phyloP scores from a whole-genome alignment of 345 rosid species.

The Rhodamnia argentea region DNA sequence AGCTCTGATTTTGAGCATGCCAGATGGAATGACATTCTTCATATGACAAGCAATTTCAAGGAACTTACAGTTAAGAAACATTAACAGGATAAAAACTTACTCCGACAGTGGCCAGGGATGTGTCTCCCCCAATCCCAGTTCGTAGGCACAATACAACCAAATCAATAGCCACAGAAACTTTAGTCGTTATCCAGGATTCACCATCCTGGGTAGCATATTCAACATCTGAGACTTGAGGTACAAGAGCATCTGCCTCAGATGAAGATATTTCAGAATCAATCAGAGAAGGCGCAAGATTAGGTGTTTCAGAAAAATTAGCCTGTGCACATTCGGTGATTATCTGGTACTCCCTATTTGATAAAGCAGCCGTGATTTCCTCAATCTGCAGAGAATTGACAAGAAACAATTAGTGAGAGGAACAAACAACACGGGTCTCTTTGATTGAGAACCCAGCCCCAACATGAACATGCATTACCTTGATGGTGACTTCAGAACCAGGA shows the following conservation, averaged over 20 bases:
- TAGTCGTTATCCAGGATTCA: constrained; percentile 54
- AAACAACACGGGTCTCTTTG: background rate
- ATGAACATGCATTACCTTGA: constrained; percentile 45
- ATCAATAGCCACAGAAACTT: constrained; percentile 62
- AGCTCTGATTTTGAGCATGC: background rate
- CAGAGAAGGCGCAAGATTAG: constrained; percentile 52
- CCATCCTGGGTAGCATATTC: constrained; percentile 18
- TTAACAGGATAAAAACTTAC: constrained; percentile 17
- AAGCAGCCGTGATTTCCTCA: constrained; percentile 70
- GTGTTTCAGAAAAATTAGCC: constrained; percentile 78
- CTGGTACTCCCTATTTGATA: constrained; percentile 79
- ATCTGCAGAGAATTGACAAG: constrained; percentile 32
- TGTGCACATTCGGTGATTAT: constrained; percentile 82
- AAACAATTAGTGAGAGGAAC: background rate
- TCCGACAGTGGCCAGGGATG: constrained; percentile 76
- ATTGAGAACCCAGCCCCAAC: background rate
- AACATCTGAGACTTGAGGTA: constrained; percentile 24
- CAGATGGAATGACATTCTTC: background rate
- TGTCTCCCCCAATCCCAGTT: constrained; percentile 60
- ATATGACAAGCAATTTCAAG: background rate
- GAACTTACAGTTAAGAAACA: background rate
- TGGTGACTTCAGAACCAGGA: constrained; percentile 61
- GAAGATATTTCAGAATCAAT: constrained; percentile 31
- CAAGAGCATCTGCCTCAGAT: constrained; percentile 30
- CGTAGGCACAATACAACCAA: constrained; percentile 69